Evolutionary conservation across 2,329 filamentous ascomycete species (phyloP).

Genomic region (Colletotrichum lentis): DNA sequence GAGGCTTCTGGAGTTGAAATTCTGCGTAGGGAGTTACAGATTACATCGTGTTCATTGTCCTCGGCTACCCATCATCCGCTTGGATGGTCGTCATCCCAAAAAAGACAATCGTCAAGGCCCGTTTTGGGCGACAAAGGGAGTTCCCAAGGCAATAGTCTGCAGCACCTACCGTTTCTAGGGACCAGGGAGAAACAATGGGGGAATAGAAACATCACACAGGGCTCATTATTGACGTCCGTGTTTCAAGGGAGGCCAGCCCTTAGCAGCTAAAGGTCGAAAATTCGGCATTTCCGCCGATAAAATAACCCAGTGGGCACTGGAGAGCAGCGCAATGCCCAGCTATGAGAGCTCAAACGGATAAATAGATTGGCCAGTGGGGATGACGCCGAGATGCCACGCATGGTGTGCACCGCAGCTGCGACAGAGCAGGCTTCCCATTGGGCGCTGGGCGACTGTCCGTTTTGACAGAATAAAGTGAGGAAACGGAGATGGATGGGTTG

Average conservation of each 20-base stretch:
- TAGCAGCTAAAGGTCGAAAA: too few species aligned
- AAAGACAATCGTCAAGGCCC: too few species aligned
- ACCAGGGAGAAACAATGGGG: slow-evolving; percentile 26
- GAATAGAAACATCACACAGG: slow-evolving; percentile 1
- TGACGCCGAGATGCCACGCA: background rate
- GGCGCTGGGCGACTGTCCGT: slow-evolving; percentile 15
- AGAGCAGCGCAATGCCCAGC: background rate
- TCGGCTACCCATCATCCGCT: background rate
- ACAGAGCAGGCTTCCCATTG: slow-evolving; percentile 5
- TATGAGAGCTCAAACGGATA: background rate
- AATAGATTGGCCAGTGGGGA: background rate
- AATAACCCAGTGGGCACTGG: background rate
- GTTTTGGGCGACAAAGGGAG: slow-evolving; percentile 5
- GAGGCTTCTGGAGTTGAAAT: background rate
- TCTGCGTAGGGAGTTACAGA: slow-evolving; percentile 9
- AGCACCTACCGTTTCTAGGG: slow-evolving; percentile 18
- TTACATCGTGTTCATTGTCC: slow-evolving; percentile 7
- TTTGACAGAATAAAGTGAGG: slow-evolving; percentile 14
- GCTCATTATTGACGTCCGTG: slow-evolving; percentile 14
- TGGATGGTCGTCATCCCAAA: background rate
- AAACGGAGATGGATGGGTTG: slow-evolving; percentile 22
- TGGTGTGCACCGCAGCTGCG: slow-evolving; percentile 6
- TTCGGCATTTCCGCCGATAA: background rate
- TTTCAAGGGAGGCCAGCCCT: slow-evolving; percentile 19
- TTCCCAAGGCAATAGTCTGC: slow-evolving; percentile 29